Conservation (phyloP, 495 filamentous ascomycete genomes). For the Geopyxis carbonaria region DNA sequence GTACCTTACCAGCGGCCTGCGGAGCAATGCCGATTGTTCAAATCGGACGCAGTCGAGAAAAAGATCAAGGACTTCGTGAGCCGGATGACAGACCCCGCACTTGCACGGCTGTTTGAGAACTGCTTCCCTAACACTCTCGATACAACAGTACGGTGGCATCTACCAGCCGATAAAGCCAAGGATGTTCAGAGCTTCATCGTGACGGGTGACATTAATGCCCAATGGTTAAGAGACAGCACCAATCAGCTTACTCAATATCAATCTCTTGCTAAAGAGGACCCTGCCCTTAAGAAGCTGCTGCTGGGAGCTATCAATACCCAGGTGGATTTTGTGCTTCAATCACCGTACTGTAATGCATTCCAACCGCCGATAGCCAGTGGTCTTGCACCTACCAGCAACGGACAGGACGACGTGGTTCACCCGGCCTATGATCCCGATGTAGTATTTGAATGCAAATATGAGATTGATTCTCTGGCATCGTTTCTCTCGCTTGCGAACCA, state of each 20-base stretch:
- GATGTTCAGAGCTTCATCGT: slow-evolving; percentile 77
- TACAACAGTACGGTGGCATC: slow-evolving; percentile 58
- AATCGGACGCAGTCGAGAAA: slow-evolving; percentile 66
- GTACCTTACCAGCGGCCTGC: slow-evolving; percentile 84
- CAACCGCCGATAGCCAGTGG: slow-evolving; percentile 77
- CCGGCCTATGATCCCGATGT: slow-evolving; percentile 63
- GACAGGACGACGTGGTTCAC: slow-evolving; percentile 69
- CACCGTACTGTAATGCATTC: slow-evolving; percentile 96
- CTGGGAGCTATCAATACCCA: slow-evolving; percentile 95
- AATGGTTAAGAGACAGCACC: slow-evolving; percentile 94
- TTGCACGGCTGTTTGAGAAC: slow-evolving; percentile 89
- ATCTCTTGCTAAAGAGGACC: slow-evolving; percentile 59
- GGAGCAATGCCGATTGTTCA: slow-evolving; percentile 69
- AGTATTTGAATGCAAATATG: slow-evolving; percentile 98
- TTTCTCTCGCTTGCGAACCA: slow-evolving; percentile 77
- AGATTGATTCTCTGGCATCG: slow-evolving; percentile 84
- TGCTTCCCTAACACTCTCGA: slow-evolving; percentile 93
- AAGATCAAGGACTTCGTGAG: slow-evolving; percentile 67
- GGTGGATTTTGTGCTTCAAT: slow-evolving; percentile 50
- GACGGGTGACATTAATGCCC: slow-evolving; percentile 95
- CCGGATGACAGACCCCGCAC: slow-evolving; percentile 68
- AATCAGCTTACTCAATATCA: slow-evolving; percentile 91
- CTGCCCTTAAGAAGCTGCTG: slow-evolving; percentile 56
- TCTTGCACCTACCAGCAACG: slow-evolving; percentile 48
- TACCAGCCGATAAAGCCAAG: slow-evolving; percentile 22